Conservation (phyloP, 257 asterid species). For the Solanum corneliomulleri region DNA sequence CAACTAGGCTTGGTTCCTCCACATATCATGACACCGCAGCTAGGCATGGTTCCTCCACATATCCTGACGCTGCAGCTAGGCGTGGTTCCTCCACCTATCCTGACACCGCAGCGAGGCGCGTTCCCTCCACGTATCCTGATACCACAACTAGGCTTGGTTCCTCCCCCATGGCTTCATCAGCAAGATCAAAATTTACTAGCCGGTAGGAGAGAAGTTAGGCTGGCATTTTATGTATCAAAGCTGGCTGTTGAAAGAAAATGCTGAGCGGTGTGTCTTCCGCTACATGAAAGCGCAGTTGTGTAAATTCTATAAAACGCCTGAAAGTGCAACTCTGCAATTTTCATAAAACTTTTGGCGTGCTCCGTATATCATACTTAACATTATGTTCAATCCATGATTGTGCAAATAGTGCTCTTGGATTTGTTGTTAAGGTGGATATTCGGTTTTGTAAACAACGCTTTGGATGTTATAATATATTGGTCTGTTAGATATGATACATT, state of each 20-base stretch:
- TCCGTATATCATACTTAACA: neutral
- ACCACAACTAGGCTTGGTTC: neutral
- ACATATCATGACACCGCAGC: neutral
- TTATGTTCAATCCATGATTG: neutral
- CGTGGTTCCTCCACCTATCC: neutral
- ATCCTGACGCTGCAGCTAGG: neutral
- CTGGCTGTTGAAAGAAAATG: no score
- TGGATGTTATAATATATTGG: neutral
- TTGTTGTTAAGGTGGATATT: neutral
- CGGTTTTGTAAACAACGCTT: neutral
- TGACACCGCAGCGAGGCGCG: no score
- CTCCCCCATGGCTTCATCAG: conserved; percentile 5
- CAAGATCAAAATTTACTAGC: conserved; percentile 5
- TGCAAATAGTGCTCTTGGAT: neutral
- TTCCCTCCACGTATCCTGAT: no score
- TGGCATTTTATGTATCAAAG: neutral
- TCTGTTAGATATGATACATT: no score
- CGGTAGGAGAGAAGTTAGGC: neutral
- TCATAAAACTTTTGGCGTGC: neutral
- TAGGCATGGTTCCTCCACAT: neutral
- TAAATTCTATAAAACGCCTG: neutral
- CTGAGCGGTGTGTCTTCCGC: no score
- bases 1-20: neutral
- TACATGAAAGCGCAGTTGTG: neutral
- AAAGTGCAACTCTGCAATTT: neutral